Conservation (phyloP, 1,139 yeast genomes). For the Nakaseomyces uthaithaninus region DNA sequence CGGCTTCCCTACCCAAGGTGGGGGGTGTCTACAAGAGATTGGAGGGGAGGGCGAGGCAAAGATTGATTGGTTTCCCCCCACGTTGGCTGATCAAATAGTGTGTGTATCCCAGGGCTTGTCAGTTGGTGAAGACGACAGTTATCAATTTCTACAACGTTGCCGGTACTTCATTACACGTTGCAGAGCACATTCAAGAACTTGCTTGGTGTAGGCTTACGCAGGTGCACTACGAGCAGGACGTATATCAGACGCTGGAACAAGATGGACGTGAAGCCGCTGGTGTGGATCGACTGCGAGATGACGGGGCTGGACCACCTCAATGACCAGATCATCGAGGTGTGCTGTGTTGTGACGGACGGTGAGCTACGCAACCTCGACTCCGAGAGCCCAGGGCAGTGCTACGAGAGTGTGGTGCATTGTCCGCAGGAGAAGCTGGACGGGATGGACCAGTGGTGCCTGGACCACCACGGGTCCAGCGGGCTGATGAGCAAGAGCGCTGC, state of each 20-base stretch:
- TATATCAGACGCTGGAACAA: no score
- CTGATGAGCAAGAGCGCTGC: conserved; percentile 59
- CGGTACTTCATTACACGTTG: no score
- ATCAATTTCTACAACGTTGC: no score
- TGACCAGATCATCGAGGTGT: conserved; percentile 81
- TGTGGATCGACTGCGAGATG: conserved; percentile 92
- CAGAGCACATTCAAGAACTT: no score
- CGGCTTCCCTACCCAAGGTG: no score
- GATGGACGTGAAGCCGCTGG: conserved; percentile 36
- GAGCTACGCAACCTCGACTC: conserved; percentile 59
- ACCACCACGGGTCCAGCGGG: conserved; percentile 75
- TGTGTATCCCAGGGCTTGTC: neutral
- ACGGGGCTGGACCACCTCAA: conserved; percentile 74
- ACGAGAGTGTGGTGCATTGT: conserved; percentile 72
- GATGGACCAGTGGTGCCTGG: conserved; percentile 83
- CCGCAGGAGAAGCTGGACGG: conserved; percentile 54
- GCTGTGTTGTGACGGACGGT: conserved; percentile 84
- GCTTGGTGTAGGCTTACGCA: no score
- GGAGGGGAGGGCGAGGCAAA: no score
- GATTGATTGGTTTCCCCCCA: no score
- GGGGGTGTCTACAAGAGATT: no score
- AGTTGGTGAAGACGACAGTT: no score
- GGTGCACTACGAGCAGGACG: no score
- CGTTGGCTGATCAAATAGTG: no score
- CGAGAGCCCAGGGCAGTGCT: conserved; percentile 39